Percentiles rank a stretch among this genome's conserved stretches.
Conservation (phyloP, 2,329 filamentous ascomycete genomes). For the Sphaerulina musiva region DNA sequence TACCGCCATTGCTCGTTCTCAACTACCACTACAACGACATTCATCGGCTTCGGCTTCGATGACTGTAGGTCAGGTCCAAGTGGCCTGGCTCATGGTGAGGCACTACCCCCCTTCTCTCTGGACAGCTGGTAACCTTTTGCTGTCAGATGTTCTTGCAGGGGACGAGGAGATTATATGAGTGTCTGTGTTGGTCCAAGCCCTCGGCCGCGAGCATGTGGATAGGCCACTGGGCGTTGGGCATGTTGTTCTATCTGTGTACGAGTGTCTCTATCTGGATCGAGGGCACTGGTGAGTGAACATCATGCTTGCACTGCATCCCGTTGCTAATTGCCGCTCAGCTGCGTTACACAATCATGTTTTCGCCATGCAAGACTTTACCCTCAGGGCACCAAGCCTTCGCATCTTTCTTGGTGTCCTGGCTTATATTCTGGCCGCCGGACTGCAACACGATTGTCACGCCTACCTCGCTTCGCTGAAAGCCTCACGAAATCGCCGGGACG, state of each 20-base stretch:
- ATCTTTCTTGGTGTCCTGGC: constrained; percentile 52
- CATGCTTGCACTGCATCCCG: background rate
- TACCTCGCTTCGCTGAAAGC: constrained; percentile 40
- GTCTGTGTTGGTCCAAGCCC: constrained; percentile 56
- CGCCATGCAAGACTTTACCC: constrained; percentile 34
- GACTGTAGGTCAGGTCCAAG: constrained; percentile 54
- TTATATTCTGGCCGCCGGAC: constrained; percentile 62
- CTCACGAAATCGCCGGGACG: background rate
- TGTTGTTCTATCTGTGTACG: constrained; percentile 68
- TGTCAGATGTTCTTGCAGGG: constrained; percentile 65
- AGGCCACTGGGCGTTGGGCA: constrained; percentile 72
- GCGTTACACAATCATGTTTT: constrained; percentile 33
- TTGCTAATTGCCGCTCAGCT: constrained; percentile 18
- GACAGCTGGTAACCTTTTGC: background rate
- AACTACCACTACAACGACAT: constrained; percentile 20
- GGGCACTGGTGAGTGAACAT: constrained; percentile 55
- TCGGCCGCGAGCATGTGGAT: constrained; percentile 77
- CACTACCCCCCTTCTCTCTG: background rate
- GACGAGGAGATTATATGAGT: constrained; percentile 69
- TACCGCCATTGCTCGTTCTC: constrained; percentile 38
- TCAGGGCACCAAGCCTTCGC: constrained; percentile 44
- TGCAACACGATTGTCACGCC: constrained; percentile 60
- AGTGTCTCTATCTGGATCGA: constrained; percentile 79
- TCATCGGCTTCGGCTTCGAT: constrained; percentile 38
- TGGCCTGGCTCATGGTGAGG: constrained; percentile 56